Evolutionary conservation across 257 asterid species (phyloP), one percentile per base, ranked within the genome.

Genomic region (Nicotiana paniculata): DNA sequence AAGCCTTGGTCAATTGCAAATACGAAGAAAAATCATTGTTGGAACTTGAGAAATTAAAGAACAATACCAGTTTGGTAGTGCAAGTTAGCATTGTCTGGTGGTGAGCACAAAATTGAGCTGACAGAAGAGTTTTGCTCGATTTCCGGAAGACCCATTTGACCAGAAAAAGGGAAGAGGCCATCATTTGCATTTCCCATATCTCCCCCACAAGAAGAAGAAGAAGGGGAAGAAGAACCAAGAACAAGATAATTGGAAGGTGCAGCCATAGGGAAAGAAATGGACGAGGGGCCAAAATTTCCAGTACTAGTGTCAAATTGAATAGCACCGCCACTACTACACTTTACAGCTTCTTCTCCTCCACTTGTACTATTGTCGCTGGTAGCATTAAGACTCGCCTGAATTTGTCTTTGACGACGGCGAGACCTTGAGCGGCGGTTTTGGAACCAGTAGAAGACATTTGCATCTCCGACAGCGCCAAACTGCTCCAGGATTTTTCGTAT

Each of bases 361-460:
- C 46, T 15, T 13, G 39, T 18, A 18, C 3, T n/a, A 48, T n/a
- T 18, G 2, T 59, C 28, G 64, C 26, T 11, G 48, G 55, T 48
- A 11, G 81, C 80, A 32, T 4, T 12, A 4, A 55, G 76, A 2
- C 46, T 53, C 35, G 66, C 66, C 4, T 77, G 81, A 62, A 55
- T 37, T 54, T 77, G 81, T 21, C 83, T 28, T 16, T 80, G 76
- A 30, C 28, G 57, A 43, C 72, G 70, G 51, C 72, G 70, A 55
- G 76, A 62, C 32, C 83, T 35, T 4, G 83, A 80, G 24, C 72
- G 70, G 13, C 83, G 61, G 18, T 80, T 80, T 57, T 80, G 83
- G 8, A 80, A 80, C 83, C 83, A 80, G 15, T 80, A 80, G 6
- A 80, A 80, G 0, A 80, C 65, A 17, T 63, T 80, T 30, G 83